A percentile compares a stretch with the other conserved stretches of the same genome.
Evolutionary conservation across 108 stramenopile genomes (phyloP).

Genomic region (Seminavis robusta): DNA sequence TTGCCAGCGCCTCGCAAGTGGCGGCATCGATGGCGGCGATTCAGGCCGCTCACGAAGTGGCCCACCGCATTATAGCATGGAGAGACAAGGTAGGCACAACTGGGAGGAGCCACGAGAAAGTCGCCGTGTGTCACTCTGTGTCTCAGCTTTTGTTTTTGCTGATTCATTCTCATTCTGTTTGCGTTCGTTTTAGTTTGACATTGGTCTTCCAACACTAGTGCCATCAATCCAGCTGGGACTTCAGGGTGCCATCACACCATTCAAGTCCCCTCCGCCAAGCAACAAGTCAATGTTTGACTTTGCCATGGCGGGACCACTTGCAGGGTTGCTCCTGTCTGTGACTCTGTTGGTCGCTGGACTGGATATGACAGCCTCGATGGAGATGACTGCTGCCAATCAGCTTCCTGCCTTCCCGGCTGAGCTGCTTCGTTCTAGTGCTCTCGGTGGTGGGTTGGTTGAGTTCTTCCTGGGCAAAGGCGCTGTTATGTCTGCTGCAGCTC

Average conservation of each 20-base stretch:
- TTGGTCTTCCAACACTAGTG: constrained; percentile 47
- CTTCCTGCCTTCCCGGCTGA: constrained; percentile 44
- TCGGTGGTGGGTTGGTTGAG: constrained; percentile 52
- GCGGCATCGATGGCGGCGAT: constrained; percentile 21
- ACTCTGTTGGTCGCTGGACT: constrained; percentile 44
- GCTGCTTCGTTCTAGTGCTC: constrained; percentile 41
- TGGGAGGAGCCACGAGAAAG: not conserved
- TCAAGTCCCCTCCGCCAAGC: constrained; percentile 41
- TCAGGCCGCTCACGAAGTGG: constrained; percentile 42
- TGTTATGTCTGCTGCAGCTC: constrained; percentile 17
- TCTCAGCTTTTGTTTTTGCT: not conserved
- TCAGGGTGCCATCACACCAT: constrained; percentile 42
- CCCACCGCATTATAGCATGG: constrained; percentile 40
- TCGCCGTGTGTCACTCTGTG: not conserved
- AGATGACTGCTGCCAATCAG: constrained; percentile 13
- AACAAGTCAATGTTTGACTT: constrained; percentile 63
- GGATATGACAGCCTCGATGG: constrained; percentile 43
- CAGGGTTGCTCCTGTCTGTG: constrained; percentile 32
- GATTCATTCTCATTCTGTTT: not conserved
- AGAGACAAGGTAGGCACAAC: constrained; percentile 55
- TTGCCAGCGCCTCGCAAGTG: too few relatives aligned
- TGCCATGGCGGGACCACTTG: constrained; percentile 49
- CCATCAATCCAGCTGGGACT: constrained; percentile 52
- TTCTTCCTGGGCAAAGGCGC: constrained; percentile 42
- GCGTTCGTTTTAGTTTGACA: constrained; percentile 18